Conservation (phyloP, 164 flowering plant genomes). For the Piper betle region DNA sequence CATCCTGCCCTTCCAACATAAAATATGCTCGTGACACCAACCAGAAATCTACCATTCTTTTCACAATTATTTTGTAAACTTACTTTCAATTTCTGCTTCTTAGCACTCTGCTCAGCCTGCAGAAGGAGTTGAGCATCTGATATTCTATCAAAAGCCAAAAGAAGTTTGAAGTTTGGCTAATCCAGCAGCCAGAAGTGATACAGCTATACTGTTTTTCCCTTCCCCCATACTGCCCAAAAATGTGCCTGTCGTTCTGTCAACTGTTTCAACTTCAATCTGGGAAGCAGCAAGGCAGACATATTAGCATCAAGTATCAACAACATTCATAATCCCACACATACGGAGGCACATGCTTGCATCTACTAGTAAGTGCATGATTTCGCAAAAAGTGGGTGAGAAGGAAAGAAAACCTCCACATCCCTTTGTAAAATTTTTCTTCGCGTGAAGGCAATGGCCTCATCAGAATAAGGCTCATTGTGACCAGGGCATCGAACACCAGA, state of each 20-base stretch:
- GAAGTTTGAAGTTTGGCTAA: slow-evolving; percentile 64
- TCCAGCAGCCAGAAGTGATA: slow-evolving; percentile 78
- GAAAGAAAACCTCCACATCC: slow-evolving; percentile 80
- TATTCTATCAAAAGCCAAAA: slow-evolving; percentile 68
- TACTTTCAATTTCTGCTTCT: slow-evolving; percentile 68
- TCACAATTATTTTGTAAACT: slow-evolving; percentile 4
- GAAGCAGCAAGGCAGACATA: not conserved
- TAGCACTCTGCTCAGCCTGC: slow-evolving; percentile 81
- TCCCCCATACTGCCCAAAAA: slow-evolving; percentile 97
- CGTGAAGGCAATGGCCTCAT: slow-evolving; percentile 94
- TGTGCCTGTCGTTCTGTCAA: slow-evolving; percentile 93
- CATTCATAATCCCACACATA: too few relatives aligned
- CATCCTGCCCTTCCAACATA: slow-evolving; percentile 66
- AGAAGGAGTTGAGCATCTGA: slow-evolving; percentile 70
- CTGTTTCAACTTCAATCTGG: slow-evolving; percentile 94
- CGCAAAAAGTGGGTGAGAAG: not conserved
- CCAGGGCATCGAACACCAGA: slow-evolving; percentile 99
- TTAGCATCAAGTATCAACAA: too few relatives aligned
- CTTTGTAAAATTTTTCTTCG: slow-evolving; percentile 94
- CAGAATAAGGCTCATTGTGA: slow-evolving; percentile 79
- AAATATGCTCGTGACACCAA: not conserved
- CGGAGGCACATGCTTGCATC: too few relatives aligned
- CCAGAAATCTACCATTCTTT: too few relatives aligned
- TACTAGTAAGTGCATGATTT: not conserved
- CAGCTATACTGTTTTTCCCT: slow-evolving; percentile 54